These are phyloP conservation scores for Gynostemma pentaphyllum DNA, from an alignment of 306 rosid genomes.

Conservation along the genomic window DNA sequence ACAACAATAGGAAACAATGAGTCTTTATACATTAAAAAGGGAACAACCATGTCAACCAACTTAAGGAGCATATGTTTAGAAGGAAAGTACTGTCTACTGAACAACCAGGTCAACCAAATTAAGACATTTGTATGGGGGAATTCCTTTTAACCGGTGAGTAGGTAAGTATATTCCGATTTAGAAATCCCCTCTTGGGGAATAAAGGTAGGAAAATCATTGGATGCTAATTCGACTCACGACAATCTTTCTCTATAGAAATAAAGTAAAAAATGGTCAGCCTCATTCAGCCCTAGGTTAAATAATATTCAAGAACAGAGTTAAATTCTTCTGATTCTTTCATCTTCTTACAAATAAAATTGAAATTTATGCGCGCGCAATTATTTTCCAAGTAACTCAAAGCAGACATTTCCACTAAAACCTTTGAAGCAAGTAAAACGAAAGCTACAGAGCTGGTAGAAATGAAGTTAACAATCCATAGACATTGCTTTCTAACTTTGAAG, in stretches of 20 bases:
- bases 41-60: neutral
- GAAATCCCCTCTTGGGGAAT: neutral
- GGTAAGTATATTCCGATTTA: no score
- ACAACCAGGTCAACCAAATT: no score
- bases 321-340: no score
- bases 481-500: neutral
- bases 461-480: neutral
- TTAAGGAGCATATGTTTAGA: neutral
- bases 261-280: neutral
- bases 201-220: neutral
- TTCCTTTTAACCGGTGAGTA: no score
- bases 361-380: no score
- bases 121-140: no score
- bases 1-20: constrained; percentile 12
- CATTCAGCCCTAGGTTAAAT: neutral
- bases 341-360: no score
- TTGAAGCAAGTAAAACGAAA: no score
- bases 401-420: no score
- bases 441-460: neutral
- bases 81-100: no score
- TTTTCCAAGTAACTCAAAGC: no score
- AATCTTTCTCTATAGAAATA: neutral
- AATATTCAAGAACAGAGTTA: no score
- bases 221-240: neutral
- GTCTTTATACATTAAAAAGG: constrained; percentile 7